Conservation (phyloP, 2,329 filamentous ascomycete genomes). For the Diplodia mutila region DNA sequence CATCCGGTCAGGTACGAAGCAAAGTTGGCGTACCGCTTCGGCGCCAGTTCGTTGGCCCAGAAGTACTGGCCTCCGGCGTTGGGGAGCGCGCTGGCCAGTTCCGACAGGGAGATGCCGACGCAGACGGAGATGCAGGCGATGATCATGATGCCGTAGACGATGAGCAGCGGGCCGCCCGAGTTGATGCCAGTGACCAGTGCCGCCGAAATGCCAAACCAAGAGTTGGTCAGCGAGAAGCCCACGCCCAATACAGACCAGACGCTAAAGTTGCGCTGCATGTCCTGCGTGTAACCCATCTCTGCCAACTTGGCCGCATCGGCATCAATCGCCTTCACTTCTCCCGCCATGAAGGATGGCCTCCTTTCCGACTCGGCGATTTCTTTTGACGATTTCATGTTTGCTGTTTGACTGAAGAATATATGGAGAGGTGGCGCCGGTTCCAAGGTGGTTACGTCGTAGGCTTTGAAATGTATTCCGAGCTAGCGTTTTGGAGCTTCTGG, state of each 20-base stretch:
- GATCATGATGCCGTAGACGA: constrained; percentile 56
- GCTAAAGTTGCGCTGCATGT: constrained; percentile 53
- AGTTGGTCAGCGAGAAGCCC: constrained; percentile 57
- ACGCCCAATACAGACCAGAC: constrained; percentile 56
- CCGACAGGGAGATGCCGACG: constrained; percentile 52
- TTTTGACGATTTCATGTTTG: constrained; percentile 21
- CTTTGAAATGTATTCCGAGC: not conserved
- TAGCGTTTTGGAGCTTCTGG: not conserved
- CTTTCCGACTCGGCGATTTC: constrained; percentile 15
- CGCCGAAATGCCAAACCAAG: constrained; percentile 56
- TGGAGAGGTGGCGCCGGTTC: not conserved
- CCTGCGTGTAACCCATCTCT: constrained; percentile 55
- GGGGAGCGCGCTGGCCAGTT: constrained; percentile 54
- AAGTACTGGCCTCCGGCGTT: constrained; percentile 59
- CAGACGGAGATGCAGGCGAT: constrained; percentile 51
- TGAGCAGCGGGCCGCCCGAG: constrained; percentile 53
- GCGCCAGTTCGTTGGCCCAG: constrained; percentile 55
- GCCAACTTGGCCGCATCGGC: constrained; percentile 50
- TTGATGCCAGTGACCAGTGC: constrained; percentile 56
- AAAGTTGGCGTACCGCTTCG: constrained; percentile 50
- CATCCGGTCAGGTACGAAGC: constrained; percentile 55
- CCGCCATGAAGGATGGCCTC: constrained; percentile 10
- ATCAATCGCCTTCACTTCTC: constrained; percentile 32
- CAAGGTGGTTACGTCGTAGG: not conserved
- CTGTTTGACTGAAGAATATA: not conserved